A percentile compares a stretch with the other conserved stretches of the same genome.
These are phyloP conservation scores for Apophysomyces sp. DNA, from an alignment of 371 early-diverging fungal species.

Conservation along the genomic window DNA sequence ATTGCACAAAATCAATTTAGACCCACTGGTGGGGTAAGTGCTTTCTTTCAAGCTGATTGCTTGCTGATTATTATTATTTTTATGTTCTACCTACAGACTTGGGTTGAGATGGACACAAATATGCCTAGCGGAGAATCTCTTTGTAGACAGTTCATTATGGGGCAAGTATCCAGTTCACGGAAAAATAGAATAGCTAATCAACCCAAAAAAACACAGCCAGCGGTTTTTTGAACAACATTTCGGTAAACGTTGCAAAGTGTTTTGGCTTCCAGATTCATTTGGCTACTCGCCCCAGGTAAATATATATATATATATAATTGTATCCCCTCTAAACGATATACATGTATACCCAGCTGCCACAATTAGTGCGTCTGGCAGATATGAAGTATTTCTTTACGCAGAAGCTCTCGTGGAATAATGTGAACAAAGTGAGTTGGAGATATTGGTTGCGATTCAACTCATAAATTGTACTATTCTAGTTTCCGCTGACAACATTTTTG, in stretches of 20 bases:
- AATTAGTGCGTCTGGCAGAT: constrained; percentile 75
- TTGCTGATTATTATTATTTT: neutral
- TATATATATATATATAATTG: too few species aligned
- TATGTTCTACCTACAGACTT: constrained; percentile 52
- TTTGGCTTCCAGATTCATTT: constrained; percentile 94
- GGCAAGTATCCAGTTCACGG: neutral
- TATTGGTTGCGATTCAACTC: neutral
- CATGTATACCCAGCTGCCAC: constrained; percentile 73
- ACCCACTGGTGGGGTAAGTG: constrained; percentile 77
- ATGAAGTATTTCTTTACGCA: constrained; percentile 94
- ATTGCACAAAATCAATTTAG: constrained; percentile 73
- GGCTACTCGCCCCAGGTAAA: constrained; percentile 46
- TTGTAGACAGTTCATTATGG: constrained; percentile 43
- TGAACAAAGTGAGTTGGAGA: constrained; percentile 66
- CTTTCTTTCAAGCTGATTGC: neutral
- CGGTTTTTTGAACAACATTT: constrained; percentile 81
- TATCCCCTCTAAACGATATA: too few species aligned
- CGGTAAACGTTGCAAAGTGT: constrained; percentile 74
- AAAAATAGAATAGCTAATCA: neutral
- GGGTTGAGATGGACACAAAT: constrained; percentile 99
- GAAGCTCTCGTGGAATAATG: constrained; percentile 95
- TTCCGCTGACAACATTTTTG: constrained; percentile 90
- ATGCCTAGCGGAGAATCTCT: constrained; percentile 93
- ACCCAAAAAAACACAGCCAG: constrained; percentile 42
- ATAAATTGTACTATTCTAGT: constrained; percentile 31